Base-by-base conservation (phyloP, 2,329 filamentous ascomycete genomes). In the Aspergillus eucalypticola region DNA sequence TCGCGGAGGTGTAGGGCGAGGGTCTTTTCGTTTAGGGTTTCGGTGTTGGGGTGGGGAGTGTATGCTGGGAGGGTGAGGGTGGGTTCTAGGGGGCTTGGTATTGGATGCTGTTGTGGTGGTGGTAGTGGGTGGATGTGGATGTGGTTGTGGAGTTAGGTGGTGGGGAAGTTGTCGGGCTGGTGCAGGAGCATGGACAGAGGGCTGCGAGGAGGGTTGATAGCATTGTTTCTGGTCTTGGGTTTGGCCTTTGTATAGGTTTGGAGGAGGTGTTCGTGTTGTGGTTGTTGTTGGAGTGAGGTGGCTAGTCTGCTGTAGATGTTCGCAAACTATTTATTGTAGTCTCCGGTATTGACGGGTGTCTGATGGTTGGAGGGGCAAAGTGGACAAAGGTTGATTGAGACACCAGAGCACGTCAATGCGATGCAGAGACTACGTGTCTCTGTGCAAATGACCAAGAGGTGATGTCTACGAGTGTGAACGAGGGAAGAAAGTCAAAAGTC, bases 41-140 rank as follows among this genome's bases (percentile, higher is more conserved):
- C 10, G 11, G 11, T 76, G 61, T 72, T 65, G 7, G 76, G 75
- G 2, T 72, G 75, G 3, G 75, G 71, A 1, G 77, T 79, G 63
- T 79, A 79, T 59, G 73, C 71, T 42, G 77, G 77, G 50, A 78
- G 76, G 76, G 41, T 69, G 67, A 78, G 76, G 76, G 41, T 69
- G 67, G 53, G 72, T 66, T 35, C 75, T 77, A 56, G 71, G 72
- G 54, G 64, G 52, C 72, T 61, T 13, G 39, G 46, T 32, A 25
- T n/a, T 50, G 41, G 44, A 11, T 32, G 29, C 29, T 32, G 29
- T 35, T 35, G 25, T 17, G 46, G 8, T 5, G 25, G 13, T 15
- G 11, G 13, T 15, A 23, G 10, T 48, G 15, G 23, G 8, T 49
- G 21, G 54, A n/a, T 49, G 41, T 21, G 17, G 41, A 7, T 38